A percentile compares a stretch with the other conserved stretches of the same genome.
Evolutionary conservation across 257 asterid species (phyloP).

Genomic region (Capsicum pubescens): DNA sequence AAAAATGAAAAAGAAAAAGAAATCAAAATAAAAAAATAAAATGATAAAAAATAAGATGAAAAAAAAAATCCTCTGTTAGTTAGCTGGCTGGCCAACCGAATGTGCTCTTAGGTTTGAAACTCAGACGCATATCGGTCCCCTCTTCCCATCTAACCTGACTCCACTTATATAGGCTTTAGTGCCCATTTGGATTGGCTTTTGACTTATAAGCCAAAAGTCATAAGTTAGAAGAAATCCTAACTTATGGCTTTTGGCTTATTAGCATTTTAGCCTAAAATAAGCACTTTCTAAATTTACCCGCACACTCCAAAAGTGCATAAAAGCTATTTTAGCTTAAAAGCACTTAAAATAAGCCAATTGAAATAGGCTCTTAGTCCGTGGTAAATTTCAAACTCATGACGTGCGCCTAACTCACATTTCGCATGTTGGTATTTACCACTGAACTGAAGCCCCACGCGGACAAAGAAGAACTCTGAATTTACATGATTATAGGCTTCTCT

Average conservation of each 20-base stretch:
- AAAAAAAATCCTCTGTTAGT: not conserved
- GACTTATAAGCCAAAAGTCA: no score
- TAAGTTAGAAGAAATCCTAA: no score
- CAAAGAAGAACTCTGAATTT: not conserved
- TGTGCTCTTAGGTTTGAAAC: not conserved
- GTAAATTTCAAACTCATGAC: not conserved
- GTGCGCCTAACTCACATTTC: not conserved
- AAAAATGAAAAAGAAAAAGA: no score
- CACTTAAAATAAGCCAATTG: no score
- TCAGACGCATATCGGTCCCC: not conserved
- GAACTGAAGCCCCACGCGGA: not conserved
- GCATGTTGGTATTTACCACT: not conserved
- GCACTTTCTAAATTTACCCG: no score
- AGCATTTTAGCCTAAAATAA: no score
- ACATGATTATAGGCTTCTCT: not conserved
- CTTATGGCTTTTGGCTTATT: no score
- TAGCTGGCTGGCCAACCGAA: not conserved
- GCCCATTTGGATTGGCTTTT: no score
- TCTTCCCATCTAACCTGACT: not conserved
- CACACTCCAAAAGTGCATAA: no score
- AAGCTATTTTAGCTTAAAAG: no score
- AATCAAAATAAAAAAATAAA: no score
- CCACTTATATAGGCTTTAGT: not conserved
- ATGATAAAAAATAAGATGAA: no score
- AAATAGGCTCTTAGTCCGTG: not conserved